Evolutionary conservation across 2,329 filamentous ascomycete genomes (phyloP), one percentile per base, ranked within the genome.

Genomic region (Aureobasidium sp.): DNA sequence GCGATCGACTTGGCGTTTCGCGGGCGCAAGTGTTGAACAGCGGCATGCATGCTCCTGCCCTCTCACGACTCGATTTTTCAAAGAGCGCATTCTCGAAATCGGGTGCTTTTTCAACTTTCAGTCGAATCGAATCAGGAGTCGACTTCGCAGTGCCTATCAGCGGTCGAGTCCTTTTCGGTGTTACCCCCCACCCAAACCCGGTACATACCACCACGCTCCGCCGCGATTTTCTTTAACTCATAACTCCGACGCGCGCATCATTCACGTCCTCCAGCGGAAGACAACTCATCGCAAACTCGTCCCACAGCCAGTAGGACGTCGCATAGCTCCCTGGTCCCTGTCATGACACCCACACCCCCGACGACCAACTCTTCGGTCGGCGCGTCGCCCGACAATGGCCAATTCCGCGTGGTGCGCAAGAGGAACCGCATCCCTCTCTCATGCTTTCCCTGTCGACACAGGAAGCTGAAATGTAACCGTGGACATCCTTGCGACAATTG

Each of bases 401-500:
- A 91, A 60, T 95, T 88, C 64, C 82, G 88, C 62, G 85, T 96
- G 47, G 87, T 96, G 56, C 84, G 91, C 60, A 95, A 94, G 74
- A 82, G 91, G 67, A 96, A 97, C 65, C 79, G 91, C 56, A 85
- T 96, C 14, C 91, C 91, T 41, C 76, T 97, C 45, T 96, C 90
- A 64, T 97, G 91, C 68, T 88, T 85, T 60, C 88, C 90, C 27
- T 97, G 91, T 70, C 80, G 91, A 66, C 87, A 90, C 63, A 84
- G 90, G 73, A 97, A 97, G 63, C 80, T 93, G 70, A 96, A 96
- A 80, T 97, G 91, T 74, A 95, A 97, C 70, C 84, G 93, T 64
- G 83, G 81, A 58, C 82, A 90, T 60, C 91, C 91, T 53, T 97
- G 90, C 72, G 89, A 93, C 71, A 97, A 97, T 67, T 97, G 91